Base-by-base conservation (phyloP, 2,329 filamentous ascomycete genomes). In the Aquanectria penicillioides region DNA sequence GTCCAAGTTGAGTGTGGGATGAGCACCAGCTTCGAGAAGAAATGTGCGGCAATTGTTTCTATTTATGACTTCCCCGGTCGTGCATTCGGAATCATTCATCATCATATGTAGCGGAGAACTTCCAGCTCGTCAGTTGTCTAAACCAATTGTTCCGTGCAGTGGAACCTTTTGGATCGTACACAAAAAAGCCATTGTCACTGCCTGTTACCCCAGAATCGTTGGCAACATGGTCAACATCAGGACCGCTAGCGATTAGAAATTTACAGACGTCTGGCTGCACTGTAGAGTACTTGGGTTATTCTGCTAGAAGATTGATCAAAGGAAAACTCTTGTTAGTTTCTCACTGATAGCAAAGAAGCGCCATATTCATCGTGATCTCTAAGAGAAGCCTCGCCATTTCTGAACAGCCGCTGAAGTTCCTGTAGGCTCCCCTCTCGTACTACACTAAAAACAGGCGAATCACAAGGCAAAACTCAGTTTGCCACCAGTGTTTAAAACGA, bases 331-430 rank as follows among this genome's bases (percentile, higher is more conserved):
- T 29, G 3, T 18, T 17, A 15, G 1, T 28, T 12, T 15, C 61
- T 50, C n/a, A 69, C 68, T 40, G 57, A 51, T 0, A 70, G 50
- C 5, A 70, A 36, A 2, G 63, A 64, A 2, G 57, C 38, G 3
- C 64, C 66, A 11, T 40, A 5, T 37, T 70, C 59, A 22, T 68
- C 65, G 20, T 70, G 62, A 18, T 69, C 68, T 43, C 53, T 53
- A 1, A 61, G 41, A 5, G 64, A 67, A 1, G 66, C 68, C 4
- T 48, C 12, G 1, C 57, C 57, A 0, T 23, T 22, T 18, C 37
- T 33, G 0, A 70, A 31, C 63, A 71, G 52, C 4, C 28, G n/a
- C 13, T 38, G 22, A 2, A 62, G 29, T 7, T 55, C 36, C 9
- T 28, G 6, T 6, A 57, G 5, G 4, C 31, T 20, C 1, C 63